Conservation (phyloP, 495 filamentous ascomycete genomes). For the Penicillium coffeae region DNA sequence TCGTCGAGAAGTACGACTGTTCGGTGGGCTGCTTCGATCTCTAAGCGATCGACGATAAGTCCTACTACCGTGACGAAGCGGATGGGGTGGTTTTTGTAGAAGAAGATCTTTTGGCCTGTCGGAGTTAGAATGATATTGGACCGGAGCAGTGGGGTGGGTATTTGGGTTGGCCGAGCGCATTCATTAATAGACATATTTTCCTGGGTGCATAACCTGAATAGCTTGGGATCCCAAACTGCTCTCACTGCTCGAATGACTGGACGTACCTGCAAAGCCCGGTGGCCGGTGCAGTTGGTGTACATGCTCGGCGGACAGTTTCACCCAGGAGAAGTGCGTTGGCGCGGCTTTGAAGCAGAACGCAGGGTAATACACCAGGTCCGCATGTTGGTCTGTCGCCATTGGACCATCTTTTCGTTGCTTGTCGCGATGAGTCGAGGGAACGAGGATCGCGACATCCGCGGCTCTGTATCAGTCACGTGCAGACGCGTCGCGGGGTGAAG, state of each 20-base stretch:
- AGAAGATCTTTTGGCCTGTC: slow-evolving; percentile 68
- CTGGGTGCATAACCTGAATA: neutral
- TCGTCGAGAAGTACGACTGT: slow-evolving; percentile 77
- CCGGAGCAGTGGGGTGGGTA: too few relatives aligned
- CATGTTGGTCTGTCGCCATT: slow-evolving; percentile 29
- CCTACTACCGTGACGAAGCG: slow-evolving; percentile 78
- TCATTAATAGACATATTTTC: too few relatives aligned
- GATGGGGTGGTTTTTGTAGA: slow-evolving; percentile 84
- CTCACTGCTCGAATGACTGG: too few relatives aligned
- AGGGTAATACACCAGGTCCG: slow-evolving; percentile 60
- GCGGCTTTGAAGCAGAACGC: slow-evolving; percentile 81
- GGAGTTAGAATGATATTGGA: neutral
- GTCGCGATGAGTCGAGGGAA: neutral
- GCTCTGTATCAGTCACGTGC: neutral
- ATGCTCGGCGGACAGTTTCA: slow-evolving; percentile 68
- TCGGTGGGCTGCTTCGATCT: slow-evolving; percentile 52
- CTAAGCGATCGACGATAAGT: slow-evolving; percentile 69
- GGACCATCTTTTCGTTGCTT: slow-evolving; percentile 29
- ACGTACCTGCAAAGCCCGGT: slow-evolving; percentile 63
- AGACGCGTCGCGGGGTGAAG: neutral
- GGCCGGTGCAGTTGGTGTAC: slow-evolving; percentile 56
- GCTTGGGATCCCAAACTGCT: too few relatives aligned
- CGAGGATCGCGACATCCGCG: neutral
- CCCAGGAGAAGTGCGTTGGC: slow-evolving; percentile 80
- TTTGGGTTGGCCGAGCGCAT: neutral